A percentile compares a stretch with the other conserved stretches of the same genome.
These are phyloP conservation scores for Micractinium conductrix DNA, from an alignment of 139 green algal species.

Conservation along the genomic window DNA sequence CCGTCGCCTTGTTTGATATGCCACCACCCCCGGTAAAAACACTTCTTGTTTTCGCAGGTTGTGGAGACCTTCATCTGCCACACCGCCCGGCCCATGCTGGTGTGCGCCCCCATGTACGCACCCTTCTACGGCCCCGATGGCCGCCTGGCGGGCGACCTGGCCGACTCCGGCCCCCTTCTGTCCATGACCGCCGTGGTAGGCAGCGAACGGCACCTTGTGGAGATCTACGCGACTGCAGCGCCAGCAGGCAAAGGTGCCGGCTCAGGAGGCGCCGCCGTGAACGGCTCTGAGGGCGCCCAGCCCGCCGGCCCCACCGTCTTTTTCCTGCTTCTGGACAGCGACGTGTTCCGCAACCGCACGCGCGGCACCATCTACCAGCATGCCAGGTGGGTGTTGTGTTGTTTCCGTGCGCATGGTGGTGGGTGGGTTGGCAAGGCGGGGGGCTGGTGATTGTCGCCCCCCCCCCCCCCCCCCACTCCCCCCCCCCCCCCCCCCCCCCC, in stretches of 20 bases:
- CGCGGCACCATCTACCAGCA: conserved; percentile 45
- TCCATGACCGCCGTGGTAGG: neutral
- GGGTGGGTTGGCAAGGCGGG: neutral
- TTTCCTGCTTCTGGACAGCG: conserved; percentile 29
- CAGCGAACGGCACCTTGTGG: neutral
- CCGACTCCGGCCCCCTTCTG: neutral
- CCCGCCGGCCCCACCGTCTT: conserved; percentile 1
- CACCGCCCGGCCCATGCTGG: conserved; percentile 38
- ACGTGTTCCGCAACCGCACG: conserved; percentile 27
- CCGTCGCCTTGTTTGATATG: neutral
- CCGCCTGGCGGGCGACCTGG: neutral
- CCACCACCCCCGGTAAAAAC: no score
- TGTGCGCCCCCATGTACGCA: conserved; percentile 53
- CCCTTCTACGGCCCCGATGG: conserved; percentile 40
- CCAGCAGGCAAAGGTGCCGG: neutral
- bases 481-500: no score
- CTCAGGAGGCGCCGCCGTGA: neutral
- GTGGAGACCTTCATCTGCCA: conserved; percentile 49
- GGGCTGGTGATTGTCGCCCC: neutral
- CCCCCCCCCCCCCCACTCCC: no score
- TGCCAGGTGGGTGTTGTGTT: conserved; percentile 4
- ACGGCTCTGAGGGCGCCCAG: no score
- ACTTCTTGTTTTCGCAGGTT: no score
- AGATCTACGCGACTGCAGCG: neutral
- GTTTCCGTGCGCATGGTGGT: no score